These are phyloP conservation scores for Cyclanthera cordifolia DNA, from an alignment of 306 rosid species.

Conservation along the genomic window DNA sequence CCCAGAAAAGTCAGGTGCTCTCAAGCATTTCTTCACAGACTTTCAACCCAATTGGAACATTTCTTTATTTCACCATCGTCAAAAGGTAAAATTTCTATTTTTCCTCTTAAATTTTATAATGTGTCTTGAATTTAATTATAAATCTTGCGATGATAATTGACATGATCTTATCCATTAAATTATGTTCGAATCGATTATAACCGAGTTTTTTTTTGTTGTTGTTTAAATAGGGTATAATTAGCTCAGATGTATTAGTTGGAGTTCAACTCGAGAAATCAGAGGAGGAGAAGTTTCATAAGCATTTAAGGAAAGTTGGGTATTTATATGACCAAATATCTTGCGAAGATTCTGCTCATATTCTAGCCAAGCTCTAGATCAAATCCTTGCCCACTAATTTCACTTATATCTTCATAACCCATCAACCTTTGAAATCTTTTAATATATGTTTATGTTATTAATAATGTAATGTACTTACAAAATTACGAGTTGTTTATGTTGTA, in stretches of 20 bases:
- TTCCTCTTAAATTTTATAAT: too few species aligned
- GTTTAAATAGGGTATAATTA: constrained; percentile 56
- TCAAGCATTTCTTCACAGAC: constrained; percentile 57
- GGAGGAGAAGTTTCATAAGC: constrained; percentile 40
- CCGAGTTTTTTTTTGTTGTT: too few species aligned
- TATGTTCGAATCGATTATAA: neutral
- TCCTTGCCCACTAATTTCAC: too few species aligned
- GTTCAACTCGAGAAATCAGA: constrained; percentile 42
- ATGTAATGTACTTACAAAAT: too few species aligned
- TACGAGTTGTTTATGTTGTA: too few species aligned
- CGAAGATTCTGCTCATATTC: constrained; percentile 36
- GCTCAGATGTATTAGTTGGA: constrained; percentile 74
- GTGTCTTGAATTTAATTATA: too few species aligned
- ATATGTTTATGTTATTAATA: too few species aligned
- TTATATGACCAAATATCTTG: constrained; percentile 39
- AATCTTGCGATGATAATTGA: too few species aligned
- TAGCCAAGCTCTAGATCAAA: constrained; percentile 36
- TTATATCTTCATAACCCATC: too few species aligned
- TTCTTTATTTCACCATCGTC: constrained; percentile 67
- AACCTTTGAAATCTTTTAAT: too few species aligned
- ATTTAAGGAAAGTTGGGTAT: constrained; percentile 40
- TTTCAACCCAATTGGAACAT: constrained; percentile 87
- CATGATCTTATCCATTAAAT: too few species aligned
- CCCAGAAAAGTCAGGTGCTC: constrained; percentile 85
- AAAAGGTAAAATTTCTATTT: constrained; percentile 26